These are phyloP conservation scores for Hydnum rufescens DNA, from an alignment of 768 basidiomycete species.

Conservation along the genomic window DNA sequence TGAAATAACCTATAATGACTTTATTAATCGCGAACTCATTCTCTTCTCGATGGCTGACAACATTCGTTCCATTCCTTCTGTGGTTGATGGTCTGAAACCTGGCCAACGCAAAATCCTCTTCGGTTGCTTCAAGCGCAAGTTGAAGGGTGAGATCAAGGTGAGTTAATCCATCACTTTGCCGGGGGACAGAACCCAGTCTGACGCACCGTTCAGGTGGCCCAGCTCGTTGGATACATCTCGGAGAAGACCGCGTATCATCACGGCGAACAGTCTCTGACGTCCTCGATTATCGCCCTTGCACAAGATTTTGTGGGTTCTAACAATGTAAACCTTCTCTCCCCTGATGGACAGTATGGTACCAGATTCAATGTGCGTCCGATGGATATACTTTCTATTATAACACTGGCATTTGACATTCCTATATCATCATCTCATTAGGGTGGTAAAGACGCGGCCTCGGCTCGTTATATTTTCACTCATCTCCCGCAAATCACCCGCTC, in stretches of 20 bases:
- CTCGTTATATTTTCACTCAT: conserved; percentile 89
- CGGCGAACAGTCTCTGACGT: conserved; percentile 70
- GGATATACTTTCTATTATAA: conserved; percentile 18
- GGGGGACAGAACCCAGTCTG: not conserved
- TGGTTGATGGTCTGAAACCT: conserved; percentile 88
- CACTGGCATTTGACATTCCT: not conserved
- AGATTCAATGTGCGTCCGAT: conserved; percentile 27
- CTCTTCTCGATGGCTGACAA: conserved; percentile 99
- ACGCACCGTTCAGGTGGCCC: conserved; percentile 53
- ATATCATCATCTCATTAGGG: no score
- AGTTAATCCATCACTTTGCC: not conserved
- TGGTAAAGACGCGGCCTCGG: conserved; percentile 90
- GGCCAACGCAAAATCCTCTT: conserved; percentile 95
- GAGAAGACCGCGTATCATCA: conserved; percentile 95
- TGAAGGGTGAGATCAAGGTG: conserved; percentile 84
- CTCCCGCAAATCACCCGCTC: conserved; percentile 51
- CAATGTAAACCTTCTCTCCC: conserved; percentile 73
- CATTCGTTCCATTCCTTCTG: conserved; percentile 88
- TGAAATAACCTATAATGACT: conserved; percentile 76
- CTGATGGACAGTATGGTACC: conserved; percentile 91
- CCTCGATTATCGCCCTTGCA: conserved; percentile 84
- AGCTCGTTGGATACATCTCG: conserved; percentile 86
- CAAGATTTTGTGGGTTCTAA: conserved; percentile 92
- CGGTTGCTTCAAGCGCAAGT: conserved; percentile 86
- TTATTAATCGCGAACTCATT: conserved; percentile 95